A percentile compares a stretch with the other conserved stretches of the same genome.
These are phyloP conservation scores for Ceratobasidium theobromae DNA, from an alignment of 1,284 basidiomycete genomes.

Conservation along the genomic window DNA sequence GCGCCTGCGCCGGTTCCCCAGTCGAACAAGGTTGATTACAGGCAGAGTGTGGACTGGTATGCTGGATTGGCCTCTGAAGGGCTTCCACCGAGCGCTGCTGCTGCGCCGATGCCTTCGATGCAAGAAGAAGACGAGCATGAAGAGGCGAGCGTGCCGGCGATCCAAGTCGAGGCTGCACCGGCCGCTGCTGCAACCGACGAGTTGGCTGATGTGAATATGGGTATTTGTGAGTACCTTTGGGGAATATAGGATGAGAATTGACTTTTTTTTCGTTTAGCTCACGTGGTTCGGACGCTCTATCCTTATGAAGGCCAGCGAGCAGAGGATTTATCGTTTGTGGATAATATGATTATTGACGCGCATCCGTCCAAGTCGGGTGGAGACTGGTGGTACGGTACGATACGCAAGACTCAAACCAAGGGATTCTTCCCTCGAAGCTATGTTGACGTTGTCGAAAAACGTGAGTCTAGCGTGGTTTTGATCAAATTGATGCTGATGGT, in stretches of 20 bases:
- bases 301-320: constrained; percentile 80
- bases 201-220: constrained; percentile 78
- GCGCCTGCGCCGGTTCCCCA: constrained; percentile 37
- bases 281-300: constrained; percentile 78
- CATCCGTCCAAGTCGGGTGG: constrained; percentile 81
- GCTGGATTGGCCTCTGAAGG: constrained; percentile 80
- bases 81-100: constrained; percentile 38
- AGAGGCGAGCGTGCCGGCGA: constrained; percentile 50
- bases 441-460: constrained; percentile 65
- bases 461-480: constrained; percentile 50
- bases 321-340: constrained; percentile 84
- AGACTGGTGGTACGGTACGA: constrained; percentile 95
- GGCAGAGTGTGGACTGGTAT: constrained; percentile 92
- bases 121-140: constrained; percentile 56
- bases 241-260: constrained; percentile 18
- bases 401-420: constrained; percentile 63
- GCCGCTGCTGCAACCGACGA: constrained; percentile 50
- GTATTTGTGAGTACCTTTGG: constrained; percentile 51
- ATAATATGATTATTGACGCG: constrained; percentile 77
- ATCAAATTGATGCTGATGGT: not conserved
- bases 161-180: constrained; percentile 56
- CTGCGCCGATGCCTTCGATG: constrained; percentile 35
- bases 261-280: constrained; percentile 47
- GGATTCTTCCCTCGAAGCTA: constrained; percentile 94
- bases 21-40: constrained; percentile 49